phyloP scores from a whole-genome alignment of 768 basidiomycete species.

The Russula griseocarnosa region DNA sequence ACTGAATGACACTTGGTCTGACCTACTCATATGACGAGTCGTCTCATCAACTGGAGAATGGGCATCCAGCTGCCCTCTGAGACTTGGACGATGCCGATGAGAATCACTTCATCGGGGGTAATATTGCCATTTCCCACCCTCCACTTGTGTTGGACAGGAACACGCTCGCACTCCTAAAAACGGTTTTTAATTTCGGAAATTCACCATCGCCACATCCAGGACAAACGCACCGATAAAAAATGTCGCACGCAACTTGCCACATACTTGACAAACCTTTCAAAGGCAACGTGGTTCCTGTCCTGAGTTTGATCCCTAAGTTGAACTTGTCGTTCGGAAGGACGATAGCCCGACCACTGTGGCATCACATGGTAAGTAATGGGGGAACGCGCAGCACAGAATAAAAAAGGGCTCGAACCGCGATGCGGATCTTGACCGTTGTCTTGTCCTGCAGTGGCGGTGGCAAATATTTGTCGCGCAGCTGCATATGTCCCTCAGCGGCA shows the following conservation, averaged over 20 bases:
- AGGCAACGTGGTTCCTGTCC: not conserved
- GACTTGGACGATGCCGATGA: constrained; percentile 26
- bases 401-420: constrained; percentile 8
- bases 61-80: constrained; percentile 24
- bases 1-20: too few species aligned
- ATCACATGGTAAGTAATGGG: constrained; percentile 1
- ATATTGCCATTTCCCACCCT: constrained; percentile 7
- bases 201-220: constrained; percentile 2
- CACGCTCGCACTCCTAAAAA: constrained; percentile 11
- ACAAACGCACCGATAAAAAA: constrained; percentile 9
- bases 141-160: constrained; percentile 6
- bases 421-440: constrained; percentile 18
- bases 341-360: constrained; percentile 21
- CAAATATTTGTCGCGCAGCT: not conserved
- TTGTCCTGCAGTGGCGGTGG: constrained; percentile 7
- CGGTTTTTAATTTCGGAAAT: not conserved
- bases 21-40: constrained; percentile 9
- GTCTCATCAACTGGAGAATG: constrained; percentile 14
- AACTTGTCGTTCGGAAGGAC: constrained; percentile 11
- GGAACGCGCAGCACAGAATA: not conserved
- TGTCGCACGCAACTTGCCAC: constrained; percentile 18
- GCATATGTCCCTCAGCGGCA: constrained; percentile 17
- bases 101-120: constrained; percentile 17
- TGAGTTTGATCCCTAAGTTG: constrained; percentile 10
- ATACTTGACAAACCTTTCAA: constrained; percentile 14